Evolutionary conservation across 805 yeast genomes (phyloP).

Genomic region (Kazachstania viticola): DNA sequence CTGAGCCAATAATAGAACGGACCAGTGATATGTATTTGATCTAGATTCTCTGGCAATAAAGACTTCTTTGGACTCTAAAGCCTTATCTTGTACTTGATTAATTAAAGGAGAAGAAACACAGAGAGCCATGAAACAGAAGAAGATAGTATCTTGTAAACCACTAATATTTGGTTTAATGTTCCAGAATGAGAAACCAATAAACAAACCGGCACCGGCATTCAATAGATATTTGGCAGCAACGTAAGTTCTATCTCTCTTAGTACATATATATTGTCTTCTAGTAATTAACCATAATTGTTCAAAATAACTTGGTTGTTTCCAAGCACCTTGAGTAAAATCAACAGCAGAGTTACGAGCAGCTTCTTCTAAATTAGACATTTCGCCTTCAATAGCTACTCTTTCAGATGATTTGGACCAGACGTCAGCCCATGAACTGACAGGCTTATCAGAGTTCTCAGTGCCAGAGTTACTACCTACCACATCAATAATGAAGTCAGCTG

Average conservation of each 20-base stretch:
- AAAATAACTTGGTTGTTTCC: slow-evolving; percentile 31
- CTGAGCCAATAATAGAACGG: slow-evolving; percentile 44
- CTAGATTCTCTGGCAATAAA: slow-evolving; percentile 62
- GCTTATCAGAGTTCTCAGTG: slow-evolving; percentile 12
- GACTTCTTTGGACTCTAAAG: slow-evolving; percentile 47
- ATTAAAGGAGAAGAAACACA: slow-evolving; percentile 46
- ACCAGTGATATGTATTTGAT: slow-evolving; percentile 69
- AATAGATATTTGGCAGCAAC: slow-evolving; percentile 47
- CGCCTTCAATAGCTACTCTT: slow-evolving; percentile 2
- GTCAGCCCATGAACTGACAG: slow-evolving; percentile 8
- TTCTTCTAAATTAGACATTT: slow-evolving; percentile 8
- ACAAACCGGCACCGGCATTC: slow-evolving; percentile 43
- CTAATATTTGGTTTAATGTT: slow-evolving; percentile 39
- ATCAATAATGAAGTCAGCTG: slow-evolving; percentile 66
- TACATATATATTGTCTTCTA: slow-evolving; percentile 32
- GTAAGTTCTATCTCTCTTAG: slow-evolving; percentile 53
- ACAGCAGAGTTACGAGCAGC: slow-evolving; percentile 10
- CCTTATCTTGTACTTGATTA: slow-evolving; percentile 54
- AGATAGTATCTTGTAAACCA: slow-evolving; percentile 53
- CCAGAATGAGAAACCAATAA: slow-evolving; percentile 68
- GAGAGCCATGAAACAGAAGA: slow-evolving; percentile 48
- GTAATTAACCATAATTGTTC: slow-evolving; percentile 34
- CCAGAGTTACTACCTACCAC: slow-evolving; percentile 45
- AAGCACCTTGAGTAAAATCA: slow-evolving; percentile 9
- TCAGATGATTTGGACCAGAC: slow-evolving; percentile 16